Conservation (phyloP, 768 basidiomycete genomes). For the Rhodotorula taiwanensis region DNA sequence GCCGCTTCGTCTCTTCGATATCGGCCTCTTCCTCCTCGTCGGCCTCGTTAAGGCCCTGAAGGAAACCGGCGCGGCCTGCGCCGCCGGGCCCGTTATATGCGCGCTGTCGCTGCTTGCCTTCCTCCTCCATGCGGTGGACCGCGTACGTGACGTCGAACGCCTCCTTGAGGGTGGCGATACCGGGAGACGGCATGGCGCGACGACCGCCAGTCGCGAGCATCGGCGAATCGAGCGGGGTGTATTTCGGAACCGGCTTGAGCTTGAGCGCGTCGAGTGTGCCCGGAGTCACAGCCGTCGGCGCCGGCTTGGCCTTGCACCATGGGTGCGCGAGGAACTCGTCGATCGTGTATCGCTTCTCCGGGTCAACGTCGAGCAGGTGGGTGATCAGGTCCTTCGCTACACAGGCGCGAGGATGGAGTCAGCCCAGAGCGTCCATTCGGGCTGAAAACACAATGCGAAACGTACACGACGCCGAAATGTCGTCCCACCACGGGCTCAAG, state of each 20-base stretch:
- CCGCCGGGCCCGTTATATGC: constrained; percentile 74
- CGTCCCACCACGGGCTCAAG: constrained; percentile 99
- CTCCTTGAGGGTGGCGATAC: constrained; percentile 86
- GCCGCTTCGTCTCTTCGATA: constrained; percentile 52
- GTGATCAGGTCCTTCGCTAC: constrained; percentile 90
- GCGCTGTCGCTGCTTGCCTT: constrained; percentile 65
- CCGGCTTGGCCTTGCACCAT: constrained; percentile 62
- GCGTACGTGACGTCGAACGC: constrained; percentile 99
- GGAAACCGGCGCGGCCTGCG: constrained; percentile 72
- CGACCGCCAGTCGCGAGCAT: constrained; percentile 70
- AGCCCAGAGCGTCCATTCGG: constrained; percentile 15
- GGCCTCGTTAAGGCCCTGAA: constrained; percentile 84
- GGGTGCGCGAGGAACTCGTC: constrained; percentile 96
- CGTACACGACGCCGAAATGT: constrained; percentile 72
- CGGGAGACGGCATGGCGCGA: constrained; percentile 76
- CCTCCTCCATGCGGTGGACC: constrained; percentile 98
- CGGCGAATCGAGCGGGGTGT: constrained; percentile 68
- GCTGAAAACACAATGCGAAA: constrained; percentile 7
- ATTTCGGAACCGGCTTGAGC: constrained; percentile 47
- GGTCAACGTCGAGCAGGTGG: constrained; percentile 91
- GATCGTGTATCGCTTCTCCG: constrained; percentile 90
- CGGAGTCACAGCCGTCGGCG: constrained; percentile 60
- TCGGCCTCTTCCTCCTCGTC: constrained; percentile 54
- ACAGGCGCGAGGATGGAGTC: neutral
- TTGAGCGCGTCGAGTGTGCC: constrained; percentile 39